Percentiles rank a stretch among this genome's conserved stretches.
Evolutionary conservation across 164 flowering plant genomes (phyloP).

Genomic region (Tinospora cordifolia): DNA sequence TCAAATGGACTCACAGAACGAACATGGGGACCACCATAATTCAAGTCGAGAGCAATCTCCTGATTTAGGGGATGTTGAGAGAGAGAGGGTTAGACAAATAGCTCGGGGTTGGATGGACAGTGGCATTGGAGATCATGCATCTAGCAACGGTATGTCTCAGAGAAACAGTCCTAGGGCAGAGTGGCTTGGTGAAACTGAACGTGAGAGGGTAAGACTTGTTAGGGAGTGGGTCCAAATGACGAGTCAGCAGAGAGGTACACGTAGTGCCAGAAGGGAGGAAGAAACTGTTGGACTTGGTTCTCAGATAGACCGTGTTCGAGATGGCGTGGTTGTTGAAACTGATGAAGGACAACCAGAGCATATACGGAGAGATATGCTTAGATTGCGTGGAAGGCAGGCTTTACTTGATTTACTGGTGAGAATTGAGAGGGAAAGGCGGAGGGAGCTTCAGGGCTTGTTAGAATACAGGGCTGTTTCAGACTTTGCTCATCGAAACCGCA

Average conservation of each 20-base stretch:
- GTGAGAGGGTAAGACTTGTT: constrained; percentile 71
- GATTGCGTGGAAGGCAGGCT: constrained; percentile 82
- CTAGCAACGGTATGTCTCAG: constrained; percentile 28
- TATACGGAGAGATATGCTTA: constrained; percentile 46
- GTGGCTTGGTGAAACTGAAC: constrained; percentile 78
- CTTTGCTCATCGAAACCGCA: constrained; percentile 87
- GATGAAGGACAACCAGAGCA: constrained; percentile 42
- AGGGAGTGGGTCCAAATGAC: constrained; percentile 80
- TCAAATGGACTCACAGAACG: constrained; percentile 48
- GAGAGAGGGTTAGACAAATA: constrained; percentile 75
- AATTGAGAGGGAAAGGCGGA: constrained; percentile 64
- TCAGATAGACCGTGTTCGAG: constrained; percentile 49
- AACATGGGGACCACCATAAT: constrained; percentile 32
- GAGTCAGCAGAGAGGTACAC: constrained; percentile 46
- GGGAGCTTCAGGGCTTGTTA: constrained; percentile 63
- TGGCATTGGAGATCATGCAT: constrained; percentile 37
- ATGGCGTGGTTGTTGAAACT: constrained; percentile 40
- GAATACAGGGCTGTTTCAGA: constrained; percentile 65
- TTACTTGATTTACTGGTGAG: constrained; percentile 70
- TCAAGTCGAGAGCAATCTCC: constrained; percentile 95
- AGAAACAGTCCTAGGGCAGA: constrained; percentile 44
- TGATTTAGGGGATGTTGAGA: constrained; percentile 84
- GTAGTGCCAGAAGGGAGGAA: constrained; percentile 38
- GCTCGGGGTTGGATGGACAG: constrained; percentile 71
- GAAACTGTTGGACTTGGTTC: constrained; percentile 34